Base-by-base conservation (phyloP, 495 filamentous ascomycete genomes). In the Neurospora sp. region DNA sequence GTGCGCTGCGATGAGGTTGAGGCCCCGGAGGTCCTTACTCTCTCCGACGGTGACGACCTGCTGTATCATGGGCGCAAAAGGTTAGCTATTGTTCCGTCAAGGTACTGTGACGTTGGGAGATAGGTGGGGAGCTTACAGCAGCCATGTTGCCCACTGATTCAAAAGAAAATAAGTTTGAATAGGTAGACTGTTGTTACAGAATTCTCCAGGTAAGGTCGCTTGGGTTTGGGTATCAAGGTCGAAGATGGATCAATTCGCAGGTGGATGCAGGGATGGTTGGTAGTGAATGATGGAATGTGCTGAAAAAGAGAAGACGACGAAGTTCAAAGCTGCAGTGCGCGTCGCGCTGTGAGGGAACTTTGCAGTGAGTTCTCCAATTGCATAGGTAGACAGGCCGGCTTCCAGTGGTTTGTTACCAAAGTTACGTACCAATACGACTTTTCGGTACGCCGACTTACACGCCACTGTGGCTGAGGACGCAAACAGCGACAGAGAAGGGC, bases 1-100 rank as follows among this genome's bases (percentile, higher is more conserved):
- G 86, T 99, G 96, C 73, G 96, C 96, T 74, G 96, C 95, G 81
- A 98, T 96, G 81, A 98, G 92, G 84, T 97, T 98, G 77, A 98
- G 88, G 70, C 94, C 94, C 73, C 93, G 90, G 81, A 97, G 90
- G 86, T 97, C 94, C 83, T 95, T 97, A 82, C 89, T 92, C 88
- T 98, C 94, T 78, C 93, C 90, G 81, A 98, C 89, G 75, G 96
- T 98, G 73, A 93, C 90, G 82, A 99, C 97, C 83, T 89, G 89
- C 94, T 97, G 71, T 74, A 74, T 66, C 28, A 19, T 17, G 3
- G 70, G 17, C 24, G 1, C 36, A 45, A 59, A 21, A 42, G 39
- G 39, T 75, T 72, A 76, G 69, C 31, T 43, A 11, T 34, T 66
- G 28, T 34, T 66, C 48, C 54, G 13, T 66, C 54, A 36, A 66